A percentile compares a stretch with the other conserved stretches of the same genome.
These are phyloP conservation scores for Fusarium annulatum DNA, from an alignment of 2,329 filamentous ascomycete species.

Conservation along the genomic window DNA sequence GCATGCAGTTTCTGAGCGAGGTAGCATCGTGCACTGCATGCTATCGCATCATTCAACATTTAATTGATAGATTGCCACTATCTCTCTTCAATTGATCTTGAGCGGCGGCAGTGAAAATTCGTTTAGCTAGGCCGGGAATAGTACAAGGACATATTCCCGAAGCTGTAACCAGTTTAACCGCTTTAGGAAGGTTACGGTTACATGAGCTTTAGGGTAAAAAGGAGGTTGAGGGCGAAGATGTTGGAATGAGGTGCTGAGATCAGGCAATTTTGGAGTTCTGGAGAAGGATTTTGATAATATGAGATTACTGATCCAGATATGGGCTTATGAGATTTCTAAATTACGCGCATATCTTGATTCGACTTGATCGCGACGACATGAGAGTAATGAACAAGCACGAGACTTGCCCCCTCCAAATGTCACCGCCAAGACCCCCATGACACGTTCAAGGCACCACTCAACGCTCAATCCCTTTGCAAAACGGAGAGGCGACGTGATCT, in stretches of 20 bases:
- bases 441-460: not conserved
- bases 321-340: not conserved
- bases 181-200: conserved; percentile 38
- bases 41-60: not conserved
- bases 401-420: not conserved
- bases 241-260: not conserved
- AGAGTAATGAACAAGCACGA: not conserved
- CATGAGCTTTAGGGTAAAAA: conserved; percentile 10
- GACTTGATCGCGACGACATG: no score
- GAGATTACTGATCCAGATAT: not conserved
- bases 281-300: not conserved
- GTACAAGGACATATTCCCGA: conserved; percentile 3
- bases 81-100: not conserved
- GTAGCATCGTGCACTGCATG: not conserved
- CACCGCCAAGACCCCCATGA: conserved; percentile 6
- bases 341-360: not conserved
- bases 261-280: not conserved
- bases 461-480: not conserved
- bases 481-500: not conserved
- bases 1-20: not conserved
- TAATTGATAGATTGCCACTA: not conserved
- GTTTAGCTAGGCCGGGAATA: not conserved
- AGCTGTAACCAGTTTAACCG: not conserved
- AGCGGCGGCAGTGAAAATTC: not conserved
- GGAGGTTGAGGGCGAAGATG: not conserved